These are phyloP conservation scores for Podospora anserina DNA, from an alignment of 495 filamentous ascomycete species.

Conservation along the genomic window DNA sequence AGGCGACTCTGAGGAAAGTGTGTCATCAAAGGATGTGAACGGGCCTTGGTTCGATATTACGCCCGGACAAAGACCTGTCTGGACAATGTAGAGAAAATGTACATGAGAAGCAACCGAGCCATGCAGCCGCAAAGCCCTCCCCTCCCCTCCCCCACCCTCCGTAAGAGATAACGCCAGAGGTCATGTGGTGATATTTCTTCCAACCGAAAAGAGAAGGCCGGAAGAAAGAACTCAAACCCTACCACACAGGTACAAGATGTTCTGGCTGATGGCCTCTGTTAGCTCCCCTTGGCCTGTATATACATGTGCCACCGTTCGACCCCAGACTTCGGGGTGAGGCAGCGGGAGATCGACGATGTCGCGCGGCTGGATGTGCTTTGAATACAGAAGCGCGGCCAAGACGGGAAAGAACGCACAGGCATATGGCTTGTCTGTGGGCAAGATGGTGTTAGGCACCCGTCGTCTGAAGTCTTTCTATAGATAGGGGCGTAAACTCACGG, in stretches of 20 bases:
- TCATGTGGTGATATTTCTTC: slow-evolving; percentile 18
- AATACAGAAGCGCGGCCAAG: slow-evolving; percentile 50
- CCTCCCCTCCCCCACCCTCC: no score
- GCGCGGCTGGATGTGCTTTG: slow-evolving; percentile 46
- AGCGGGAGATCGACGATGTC: slow-evolving; percentile 56
- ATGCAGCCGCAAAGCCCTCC: slow-evolving; percentile 5
- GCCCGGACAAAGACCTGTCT: slow-evolving; percentile 4
- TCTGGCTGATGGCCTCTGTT: slow-evolving; percentile 45
- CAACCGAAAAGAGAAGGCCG: slow-evolving; percentile 8
- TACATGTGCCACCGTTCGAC: slow-evolving; percentile 46
- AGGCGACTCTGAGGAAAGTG: not conserved
- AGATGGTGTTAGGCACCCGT: not conserved
- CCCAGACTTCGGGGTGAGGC: slow-evolving; percentile 53
- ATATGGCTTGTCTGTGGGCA: slow-evolving; percentile 45
- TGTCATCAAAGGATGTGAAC: slow-evolving; percentile 2
- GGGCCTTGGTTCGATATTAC: not conserved
- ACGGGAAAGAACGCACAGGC: slow-evolving; percentile 49
- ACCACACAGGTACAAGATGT: slow-evolving; percentile 53
- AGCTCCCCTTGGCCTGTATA: slow-evolving; percentile 51
- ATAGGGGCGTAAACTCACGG: slow-evolving; percentile 38
- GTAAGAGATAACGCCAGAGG: slow-evolving; percentile 11
- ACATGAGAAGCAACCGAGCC: slow-evolving; percentile 11
- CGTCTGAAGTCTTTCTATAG: not conserved
- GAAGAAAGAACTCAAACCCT: slow-evolving; percentile 30
- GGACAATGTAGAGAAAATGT: slow-evolving; percentile 5